Base-by-base conservation (phyloP, 495 filamentous ascomycete species). In the Terfezia boudieri region DNA sequence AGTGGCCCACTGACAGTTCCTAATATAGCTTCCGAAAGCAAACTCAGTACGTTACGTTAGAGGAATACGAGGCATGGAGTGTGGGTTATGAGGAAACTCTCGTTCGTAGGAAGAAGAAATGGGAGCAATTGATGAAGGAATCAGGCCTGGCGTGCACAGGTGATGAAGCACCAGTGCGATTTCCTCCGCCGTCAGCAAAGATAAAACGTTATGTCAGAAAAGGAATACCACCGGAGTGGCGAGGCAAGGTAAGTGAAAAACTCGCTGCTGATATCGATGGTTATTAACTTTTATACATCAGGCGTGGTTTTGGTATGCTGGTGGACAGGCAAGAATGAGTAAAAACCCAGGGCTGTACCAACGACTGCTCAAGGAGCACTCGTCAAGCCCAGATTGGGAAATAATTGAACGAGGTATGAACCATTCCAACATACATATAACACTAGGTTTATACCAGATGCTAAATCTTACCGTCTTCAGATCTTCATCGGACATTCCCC, bases 251-350 rank as follows among this genome's bases (percentile, higher is more conserved):
- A 46, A 6, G 41, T 20, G 2, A 9, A 0, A 32, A 32, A 32
- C 4, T 32, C 7, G 4, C 7, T 32, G 2, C 26, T 32, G 26
- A 32, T 32, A 32, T 32, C 26, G 26, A 32, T 32, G 7, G 26
- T 32, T 32, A 32, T 32, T 32, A 32, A 32, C 26, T 32, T 20
- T 32, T 32, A 2, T 32, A 32, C 7, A 32, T 32, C 17, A 46
- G 41, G 89, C 90, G 36, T 98, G 90, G 90, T 98, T 94, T 61
- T 96, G 80, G 67, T 98, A 95, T 66, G 87, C 86, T n/a, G 86
- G 86, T 11, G 90, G 90, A 7, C 83, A 84, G 32, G 75, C 78
- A 43, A 77, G 81, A 58, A 61, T 95, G 54, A 75, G 76, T 54
- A 79, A 83, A 54, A 74, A 93, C 62, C 69, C 72, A 9, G 84